phyloP scores from a whole-genome alignment of 2,329 filamentous ascomycete species.

The Lasiodiplodia sp. region DNA sequence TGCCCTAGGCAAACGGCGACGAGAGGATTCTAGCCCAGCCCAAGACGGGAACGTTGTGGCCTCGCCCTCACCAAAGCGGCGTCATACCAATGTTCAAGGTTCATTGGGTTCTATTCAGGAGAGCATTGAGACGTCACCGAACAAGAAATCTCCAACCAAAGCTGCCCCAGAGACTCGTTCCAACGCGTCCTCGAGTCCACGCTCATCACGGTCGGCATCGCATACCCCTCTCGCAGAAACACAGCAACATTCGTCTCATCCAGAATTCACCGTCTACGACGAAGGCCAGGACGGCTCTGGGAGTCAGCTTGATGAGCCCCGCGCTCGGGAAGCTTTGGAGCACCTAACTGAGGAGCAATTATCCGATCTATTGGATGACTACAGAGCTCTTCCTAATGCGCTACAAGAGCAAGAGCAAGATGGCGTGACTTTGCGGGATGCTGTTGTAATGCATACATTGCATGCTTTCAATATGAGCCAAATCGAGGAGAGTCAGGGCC shows the following conservation, averaged over 20 bases:
- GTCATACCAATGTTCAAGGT: not conserved
- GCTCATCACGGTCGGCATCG: not conserved
- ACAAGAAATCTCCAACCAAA: not conserved
- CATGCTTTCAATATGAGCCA: not conserved
- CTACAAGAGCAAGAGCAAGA: slow-evolving; percentile 11
- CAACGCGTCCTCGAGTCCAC: not conserved
- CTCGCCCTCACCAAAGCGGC: not conserved
- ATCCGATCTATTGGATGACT: not conserved
- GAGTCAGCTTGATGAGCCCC: not conserved
- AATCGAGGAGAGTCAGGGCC: not conserved
- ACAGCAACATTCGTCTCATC: not conserved
- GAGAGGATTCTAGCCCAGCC: not conserved
- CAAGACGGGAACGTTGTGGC: not conserved
- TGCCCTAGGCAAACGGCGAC: slow-evolving; percentile 1
- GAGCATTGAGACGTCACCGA: slow-evolving; percentile 18
- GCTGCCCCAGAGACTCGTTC: not conserved
- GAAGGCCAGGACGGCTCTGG: not conserved
- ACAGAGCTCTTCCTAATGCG: not conserved
- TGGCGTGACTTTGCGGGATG: not conserved
- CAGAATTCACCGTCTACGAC: not conserved
- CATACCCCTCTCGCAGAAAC: not conserved
- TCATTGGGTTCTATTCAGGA: not conserved
- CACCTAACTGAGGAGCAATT: not conserved
- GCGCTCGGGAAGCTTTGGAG: not conserved
- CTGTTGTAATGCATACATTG: slow-evolving; percentile 9